These are phyloP conservation scores for Hypoxylon rubiginosum DNA, from an alignment of 2,329 filamentous ascomycete genomes.

Conservation along the genomic window DNA sequence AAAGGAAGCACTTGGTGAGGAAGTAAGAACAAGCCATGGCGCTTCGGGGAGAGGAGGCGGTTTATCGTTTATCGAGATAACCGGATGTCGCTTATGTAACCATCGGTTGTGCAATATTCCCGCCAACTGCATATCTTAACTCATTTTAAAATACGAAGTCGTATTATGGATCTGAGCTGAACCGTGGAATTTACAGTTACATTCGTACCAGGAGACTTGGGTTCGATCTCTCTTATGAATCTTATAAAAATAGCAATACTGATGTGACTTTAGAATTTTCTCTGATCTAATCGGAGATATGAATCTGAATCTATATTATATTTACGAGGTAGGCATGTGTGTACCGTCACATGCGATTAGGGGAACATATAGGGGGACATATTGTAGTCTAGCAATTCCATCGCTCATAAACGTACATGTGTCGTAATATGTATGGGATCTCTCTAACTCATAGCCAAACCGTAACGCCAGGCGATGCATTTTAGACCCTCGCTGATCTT, in stretches of 20 bases:
- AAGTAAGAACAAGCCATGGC: not conserved
- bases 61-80: slow-evolving; percentile 1
- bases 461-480: slow-evolving; percentile 40
- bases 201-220: too few species aligned
- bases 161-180: not conserved
- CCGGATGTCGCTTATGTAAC: not conserved
- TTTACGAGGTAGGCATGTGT: not conserved
- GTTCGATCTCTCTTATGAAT: not conserved
- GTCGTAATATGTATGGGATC: slow-evolving; percentile 6
- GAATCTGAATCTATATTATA: slow-evolving; percentile 3
- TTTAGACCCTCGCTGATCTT: not conserved
- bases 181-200: too few species aligned
- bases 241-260: not conserved
- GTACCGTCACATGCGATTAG: slow-evolving; percentile 10
- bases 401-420: slow-evolving; percentile 21
- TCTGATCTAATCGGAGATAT: slow-evolving; percentile 2
- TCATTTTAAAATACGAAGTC: not conserved
- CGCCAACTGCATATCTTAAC: not conserved
- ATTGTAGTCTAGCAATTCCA: not conserved
- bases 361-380: not conserved
- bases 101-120: not conserved
- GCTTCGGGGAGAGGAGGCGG: not conserved
- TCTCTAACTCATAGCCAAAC: slow-evolving; percentile 28
- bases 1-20: not conserved
- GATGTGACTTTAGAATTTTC: not conserved